Percentiles rank a stretch among this genome's conserved stretches.
phyloP scores from a whole-genome alignment of 768 basidiomycete species.

The Crepidotus variabilis region DNA sequence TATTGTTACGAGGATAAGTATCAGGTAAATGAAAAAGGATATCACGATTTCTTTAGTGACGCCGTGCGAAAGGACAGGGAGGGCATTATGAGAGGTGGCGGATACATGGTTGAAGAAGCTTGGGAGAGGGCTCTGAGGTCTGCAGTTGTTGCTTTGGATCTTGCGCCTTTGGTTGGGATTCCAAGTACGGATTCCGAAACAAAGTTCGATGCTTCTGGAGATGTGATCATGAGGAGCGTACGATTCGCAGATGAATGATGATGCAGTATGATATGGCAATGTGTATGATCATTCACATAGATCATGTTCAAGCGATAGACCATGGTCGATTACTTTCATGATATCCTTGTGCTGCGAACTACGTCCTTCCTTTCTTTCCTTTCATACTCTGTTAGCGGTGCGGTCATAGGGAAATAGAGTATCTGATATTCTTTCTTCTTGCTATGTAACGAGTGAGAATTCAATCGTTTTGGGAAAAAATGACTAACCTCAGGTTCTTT shows the following conservation, averaged over 20 bases:
- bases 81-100: constrained; percentile 79
- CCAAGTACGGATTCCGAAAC: constrained; percentile 10
- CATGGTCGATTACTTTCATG: not conserved
- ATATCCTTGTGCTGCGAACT: constrained; percentile 32
- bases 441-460: constrained; percentile 25
- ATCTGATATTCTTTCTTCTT: constrained; percentile 70
- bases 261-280: constrained; percentile 4
- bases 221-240: constrained; percentile 43
- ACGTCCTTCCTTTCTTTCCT: constrained; percentile 47
- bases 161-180: constrained; percentile 44
- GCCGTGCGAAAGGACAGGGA: constrained; percentile 73
- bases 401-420: constrained; percentile 72
- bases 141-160: constrained; percentile 71
- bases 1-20: constrained; percentile 74
- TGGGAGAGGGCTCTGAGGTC: constrained; percentile 79
- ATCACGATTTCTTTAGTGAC: constrained; percentile 73
- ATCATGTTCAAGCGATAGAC: constrained; percentile 4
- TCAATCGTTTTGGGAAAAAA: not conserved
- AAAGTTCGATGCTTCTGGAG: constrained; percentile 28
- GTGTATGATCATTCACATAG: constrained; percentile 1
- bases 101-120: constrained; percentile 77
- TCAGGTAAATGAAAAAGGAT: constrained; percentile 45
- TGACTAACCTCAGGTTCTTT: constrained; percentile 33
- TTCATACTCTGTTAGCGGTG: constrained; percentile 55
- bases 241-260: constrained; percentile 18